Evolutionary conservation across 2,329 filamentous ascomycete genomes (phyloP).

Genomic region (Myriangium duriaei): DNA sequence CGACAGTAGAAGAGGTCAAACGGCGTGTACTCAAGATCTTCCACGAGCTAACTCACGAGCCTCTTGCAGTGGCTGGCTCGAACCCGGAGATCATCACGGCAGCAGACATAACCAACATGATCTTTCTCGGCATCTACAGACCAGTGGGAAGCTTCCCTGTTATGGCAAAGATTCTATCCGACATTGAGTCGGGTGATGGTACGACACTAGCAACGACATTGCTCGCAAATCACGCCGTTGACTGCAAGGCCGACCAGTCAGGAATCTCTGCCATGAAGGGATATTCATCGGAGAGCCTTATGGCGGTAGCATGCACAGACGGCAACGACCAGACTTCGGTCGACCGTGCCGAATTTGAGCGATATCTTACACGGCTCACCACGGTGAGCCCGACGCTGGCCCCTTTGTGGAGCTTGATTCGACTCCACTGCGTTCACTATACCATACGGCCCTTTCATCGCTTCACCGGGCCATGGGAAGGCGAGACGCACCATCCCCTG

Average conservation of each 20-base stretch:
- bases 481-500: slow-evolving; percentile 19
- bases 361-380: slow-evolving; percentile 17
- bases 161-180: slow-evolving; percentile 24
- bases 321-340: slow-evolving; percentile 22
- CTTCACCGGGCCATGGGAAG: slow-evolving; percentile 20
- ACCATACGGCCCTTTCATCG: slow-evolving; percentile 22
- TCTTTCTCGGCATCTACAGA: slow-evolving; percentile 27
- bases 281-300: slow-evolving; percentile 26
- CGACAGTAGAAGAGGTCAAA: slow-evolving; percentile 25
- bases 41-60: slow-evolving; percentile 27
- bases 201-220: slow-evolving; percentile 19
- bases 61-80: slow-evolving; percentile 24
- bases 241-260: background rate
- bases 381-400: slow-evolving; percentile 24
- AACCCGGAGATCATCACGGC: slow-evolving; percentile 28
- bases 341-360: slow-evolving; percentile 8
- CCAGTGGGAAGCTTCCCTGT: slow-evolving; percentile 24
- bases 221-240: slow-evolving; percentile 9
- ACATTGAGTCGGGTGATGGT: slow-evolving; percentile 23
- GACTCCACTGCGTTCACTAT: slow-evolving; percentile 29
- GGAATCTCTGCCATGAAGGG: background rate
- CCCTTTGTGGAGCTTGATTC: slow-evolving; percentile 26
- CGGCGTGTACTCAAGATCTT: slow-evolving; percentile 22
- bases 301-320: slow-evolving; percentile 30
- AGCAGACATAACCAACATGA: slow-evolving; percentile 25